These are phyloP conservation scores for Hymenoscyphus repandus DNA, from an alignment of 2,329 filamentous ascomycete species.

Conservation along the genomic window DNA sequence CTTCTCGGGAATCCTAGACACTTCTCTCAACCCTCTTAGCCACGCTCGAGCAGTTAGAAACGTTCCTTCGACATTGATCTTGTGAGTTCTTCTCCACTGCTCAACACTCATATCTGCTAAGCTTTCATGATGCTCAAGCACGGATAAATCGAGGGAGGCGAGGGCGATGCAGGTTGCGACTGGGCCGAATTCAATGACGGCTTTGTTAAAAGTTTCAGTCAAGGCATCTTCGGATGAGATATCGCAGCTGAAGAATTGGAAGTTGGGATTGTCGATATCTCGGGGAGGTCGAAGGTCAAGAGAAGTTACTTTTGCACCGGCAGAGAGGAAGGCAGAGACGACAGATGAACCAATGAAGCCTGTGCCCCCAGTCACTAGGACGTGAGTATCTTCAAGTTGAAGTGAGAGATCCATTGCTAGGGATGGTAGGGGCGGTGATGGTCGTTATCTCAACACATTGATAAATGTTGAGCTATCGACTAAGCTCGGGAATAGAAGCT, in stretches of 20 bases:
- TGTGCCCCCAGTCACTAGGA: constrained; percentile 22
- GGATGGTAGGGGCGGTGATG: neutral
- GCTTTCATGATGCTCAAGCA: constrained; percentile 34
- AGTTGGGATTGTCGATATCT: constrained; percentile 7
- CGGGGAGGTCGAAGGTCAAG: constrained; percentile 13
- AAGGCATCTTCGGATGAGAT: constrained; percentile 32
- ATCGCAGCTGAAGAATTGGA: constrained; percentile 34
- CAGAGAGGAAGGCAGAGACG: constrained; percentile 32
- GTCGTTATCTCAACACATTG: too few relatives aligned
- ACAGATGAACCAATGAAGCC: constrained; percentile 22
- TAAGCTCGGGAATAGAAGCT: too few relatives aligned
- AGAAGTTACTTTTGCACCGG: constrained; percentile 37
- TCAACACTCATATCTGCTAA: constrained; percentile 37
- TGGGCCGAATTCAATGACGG: constrained; percentile 25
- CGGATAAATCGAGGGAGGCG: constrained; percentile 39
- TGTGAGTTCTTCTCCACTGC: constrained; percentile 36
- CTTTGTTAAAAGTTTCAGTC: constrained; percentile 25
- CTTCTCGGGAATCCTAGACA: constrained; percentile 13
- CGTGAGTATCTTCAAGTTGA: constrained; percentile 17
- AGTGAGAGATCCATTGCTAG: constrained; percentile 18
- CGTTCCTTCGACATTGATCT: constrained; percentile 40
- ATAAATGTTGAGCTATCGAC: too few relatives aligned
- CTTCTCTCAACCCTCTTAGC: constrained; percentile 34
- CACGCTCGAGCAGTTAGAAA: constrained; percentile 39
- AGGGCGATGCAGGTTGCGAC: constrained; percentile 38